A percentile compares a stretch with the other conserved stretches of the same genome.
These are phyloP conservation scores for Starmerella apicola DNA, from an alignment of 805 yeast species.

Conservation along the genomic window DNA sequence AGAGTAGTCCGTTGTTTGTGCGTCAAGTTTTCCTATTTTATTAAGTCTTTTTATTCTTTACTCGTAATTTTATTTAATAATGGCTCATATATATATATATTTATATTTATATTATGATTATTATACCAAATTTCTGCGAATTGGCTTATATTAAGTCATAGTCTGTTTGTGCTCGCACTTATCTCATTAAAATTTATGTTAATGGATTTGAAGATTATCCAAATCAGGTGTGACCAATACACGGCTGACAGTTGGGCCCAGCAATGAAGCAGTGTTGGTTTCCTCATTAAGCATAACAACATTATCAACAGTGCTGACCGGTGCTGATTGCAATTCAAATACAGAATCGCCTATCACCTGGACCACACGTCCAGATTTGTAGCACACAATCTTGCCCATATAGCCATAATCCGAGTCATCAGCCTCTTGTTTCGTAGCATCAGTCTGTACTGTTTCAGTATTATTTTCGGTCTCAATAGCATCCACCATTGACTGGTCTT, in stretches of 20 bases:
- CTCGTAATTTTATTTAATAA: too few species aligned
- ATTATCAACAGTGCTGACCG: constrained; percentile 60
- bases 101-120: too few species aligned
- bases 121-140: too few species aligned
- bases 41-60: too few species aligned
- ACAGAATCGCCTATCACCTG: constrained; percentile 58
- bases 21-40: too few species aligned
- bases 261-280: constrained; percentile 29
- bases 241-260: constrained; percentile 48
- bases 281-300: constrained; percentile 44
- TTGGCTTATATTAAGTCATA: too few species aligned
- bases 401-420: constrained; percentile 35
- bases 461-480: too few species aligned
- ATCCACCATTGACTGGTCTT: constrained; percentile 5
- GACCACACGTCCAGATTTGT: constrained; percentile 71
- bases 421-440: background rate
- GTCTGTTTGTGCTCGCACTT: too few species aligned
- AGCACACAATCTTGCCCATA: constrained; percentile 63
- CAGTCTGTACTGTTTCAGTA: background rate
- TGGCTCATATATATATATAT: background rate
- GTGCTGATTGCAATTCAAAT: constrained; percentile 33
- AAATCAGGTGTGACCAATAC: constrained; percentile 45
- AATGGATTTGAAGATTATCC: constrained; percentile 11
- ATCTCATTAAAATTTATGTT: too few species aligned
- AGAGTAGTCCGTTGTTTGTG: background rate